Conservation (phyloP, 768 basidiomycete species). For the Hemileccinum rubropunctum region DNA sequence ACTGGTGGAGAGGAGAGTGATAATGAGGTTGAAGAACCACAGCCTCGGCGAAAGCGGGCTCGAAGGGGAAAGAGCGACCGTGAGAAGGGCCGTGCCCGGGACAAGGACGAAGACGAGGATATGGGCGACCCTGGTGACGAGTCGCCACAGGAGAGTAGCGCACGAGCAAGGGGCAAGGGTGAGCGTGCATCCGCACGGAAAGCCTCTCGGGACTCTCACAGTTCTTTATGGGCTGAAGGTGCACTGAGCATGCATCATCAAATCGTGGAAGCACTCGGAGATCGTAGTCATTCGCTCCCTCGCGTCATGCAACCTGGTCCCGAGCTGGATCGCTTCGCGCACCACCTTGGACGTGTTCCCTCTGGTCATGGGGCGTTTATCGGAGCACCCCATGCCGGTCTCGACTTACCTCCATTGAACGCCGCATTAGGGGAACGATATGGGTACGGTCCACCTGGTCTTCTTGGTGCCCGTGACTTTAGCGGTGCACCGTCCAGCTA, state of each 20-base stretch:
- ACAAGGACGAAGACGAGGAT: conserved; percentile 45
- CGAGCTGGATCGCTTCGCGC: conserved; percentile 33
- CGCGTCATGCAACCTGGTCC: conserved; percentile 29
- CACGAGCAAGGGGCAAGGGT: conserved; percentile 36
- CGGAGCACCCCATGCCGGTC: conserved; percentile 42
- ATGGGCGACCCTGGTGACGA: conserved; percentile 45
- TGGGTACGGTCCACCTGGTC: conserved; percentile 36
- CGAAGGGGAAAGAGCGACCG: conserved; percentile 39
- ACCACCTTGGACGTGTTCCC: conserved; percentile 34
- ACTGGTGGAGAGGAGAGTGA: conserved; percentile 43
- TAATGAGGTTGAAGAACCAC: conserved; percentile 37
- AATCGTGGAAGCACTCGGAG: conserved; percentile 34
- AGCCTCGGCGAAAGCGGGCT: conserved; percentile 60
- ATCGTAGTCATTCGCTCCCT: conserved; percentile 33
- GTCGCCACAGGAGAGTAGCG: conserved; percentile 30
- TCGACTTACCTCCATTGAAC: conserved; percentile 62
- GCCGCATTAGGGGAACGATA: conserved; percentile 39
- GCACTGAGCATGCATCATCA: conserved; percentile 34
- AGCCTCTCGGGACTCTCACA: conserved; percentile 35
- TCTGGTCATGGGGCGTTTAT: conserved; percentile 36
- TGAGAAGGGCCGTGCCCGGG: conserved; percentile 35
- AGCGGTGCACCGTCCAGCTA: conserved; percentile 51
- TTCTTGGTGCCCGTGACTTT: conserved; percentile 32
- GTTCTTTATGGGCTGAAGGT: conserved; percentile 34
- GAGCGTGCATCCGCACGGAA: conserved; percentile 34